A percentile compares a stretch with the other conserved stretches of the same genome.
Evolutionary conservation across 108 stramenopile genomes (phyloP).

Genomic region (Nitzschia sp.): DNA sequence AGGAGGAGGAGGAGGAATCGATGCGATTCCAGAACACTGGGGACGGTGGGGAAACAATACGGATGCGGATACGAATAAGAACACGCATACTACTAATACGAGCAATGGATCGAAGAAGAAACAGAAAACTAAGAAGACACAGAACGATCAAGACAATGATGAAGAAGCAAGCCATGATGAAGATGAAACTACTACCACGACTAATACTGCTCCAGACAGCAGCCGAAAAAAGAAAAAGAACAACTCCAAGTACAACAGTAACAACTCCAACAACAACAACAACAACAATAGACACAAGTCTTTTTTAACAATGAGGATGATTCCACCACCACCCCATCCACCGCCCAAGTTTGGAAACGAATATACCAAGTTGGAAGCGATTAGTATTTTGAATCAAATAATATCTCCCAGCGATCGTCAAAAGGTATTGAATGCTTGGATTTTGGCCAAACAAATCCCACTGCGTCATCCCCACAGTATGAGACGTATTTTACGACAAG

Average conservation of each 20-base stretch:
- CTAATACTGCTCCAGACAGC: not conserved
- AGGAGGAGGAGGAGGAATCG: not conserved
- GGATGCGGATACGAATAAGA: not conserved
- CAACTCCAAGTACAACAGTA: not conserved
- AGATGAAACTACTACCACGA: too few species aligned
- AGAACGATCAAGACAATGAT: not conserved
- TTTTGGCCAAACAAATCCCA: slow-evolving; percentile 1
- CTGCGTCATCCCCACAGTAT: slow-evolving; percentile 9
- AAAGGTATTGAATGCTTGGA: slow-evolving; percentile 2
- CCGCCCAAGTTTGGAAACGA: not conserved
- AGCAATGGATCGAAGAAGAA: too few species aligned
- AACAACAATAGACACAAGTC: not conserved
- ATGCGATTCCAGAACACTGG: slow-evolving; percentile 2
- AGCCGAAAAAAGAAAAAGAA: not conserved
- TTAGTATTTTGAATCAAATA: slow-evolving; percentile 7
- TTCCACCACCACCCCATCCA: slow-evolving; percentile 10
- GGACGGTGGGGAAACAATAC: slow-evolving; percentile 4
- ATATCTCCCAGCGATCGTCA: not conserved
- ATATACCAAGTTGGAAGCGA: slow-evolving; percentile 16
- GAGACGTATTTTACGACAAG: slow-evolving; percentile 6
- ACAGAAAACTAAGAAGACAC: not conserved
- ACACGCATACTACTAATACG: too few species aligned
- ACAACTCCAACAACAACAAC: too few species aligned
- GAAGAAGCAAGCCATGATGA: too few species aligned
- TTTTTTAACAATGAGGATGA: not conserved